These are phyloP conservation scores for Hypoxylon trugodes DNA, from an alignment of 495 filamentous ascomycete species.

Conservation along the genomic window DNA sequence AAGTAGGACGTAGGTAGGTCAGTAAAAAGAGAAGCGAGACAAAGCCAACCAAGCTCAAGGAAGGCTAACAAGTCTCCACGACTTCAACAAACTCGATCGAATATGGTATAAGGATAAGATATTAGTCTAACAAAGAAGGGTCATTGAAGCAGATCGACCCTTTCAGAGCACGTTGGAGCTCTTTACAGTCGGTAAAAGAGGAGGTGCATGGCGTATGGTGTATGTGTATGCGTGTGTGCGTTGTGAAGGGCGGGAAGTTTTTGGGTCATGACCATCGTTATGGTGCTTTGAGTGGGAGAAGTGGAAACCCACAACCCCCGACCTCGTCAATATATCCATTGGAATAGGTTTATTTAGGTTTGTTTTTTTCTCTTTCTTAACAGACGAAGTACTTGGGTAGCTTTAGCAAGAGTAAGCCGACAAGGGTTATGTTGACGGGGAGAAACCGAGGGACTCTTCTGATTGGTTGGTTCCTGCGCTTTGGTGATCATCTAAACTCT, in stretches of 20 bases:
- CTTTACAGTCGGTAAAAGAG: constrained; percentile 26
- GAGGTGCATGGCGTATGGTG: too few relatives aligned
- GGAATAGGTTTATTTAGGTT: too few relatives aligned
- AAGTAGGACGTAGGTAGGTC: not conserved
- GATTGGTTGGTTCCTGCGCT: constrained; percentile 37
- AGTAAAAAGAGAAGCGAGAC: constrained; percentile 10
- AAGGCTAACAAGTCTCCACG: constrained; percentile 10
- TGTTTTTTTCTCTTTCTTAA: constrained; percentile 28
- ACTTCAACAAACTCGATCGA: constrained; percentile 7
- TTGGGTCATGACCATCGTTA: constrained; percentile 23
- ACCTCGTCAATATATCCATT: not conserved
- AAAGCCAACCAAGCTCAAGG: constrained; percentile 15
- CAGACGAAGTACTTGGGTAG: too few relatives aligned
- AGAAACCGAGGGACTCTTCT: constrained; percentile 32
- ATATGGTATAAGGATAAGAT: constrained; percentile 17
- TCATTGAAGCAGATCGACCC: constrained; percentile 22
- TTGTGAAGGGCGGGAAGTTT: constrained; percentile 10
- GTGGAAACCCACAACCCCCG: constrained; percentile 31
- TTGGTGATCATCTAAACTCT: constrained; percentile 20
- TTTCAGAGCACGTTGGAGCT: constrained; percentile 20
- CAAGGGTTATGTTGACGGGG: constrained; percentile 35
- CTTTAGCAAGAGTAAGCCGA: constrained; percentile 2
- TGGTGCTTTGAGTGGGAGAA: too few relatives aligned
- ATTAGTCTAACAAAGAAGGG: constrained; percentile 13
- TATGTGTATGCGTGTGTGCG: too few relatives aligned